These are phyloP conservation scores for Talaromyces sp. DNA, from an alignment of 2,329 filamentous ascomycete species.

Conservation along the genomic window DNA sequence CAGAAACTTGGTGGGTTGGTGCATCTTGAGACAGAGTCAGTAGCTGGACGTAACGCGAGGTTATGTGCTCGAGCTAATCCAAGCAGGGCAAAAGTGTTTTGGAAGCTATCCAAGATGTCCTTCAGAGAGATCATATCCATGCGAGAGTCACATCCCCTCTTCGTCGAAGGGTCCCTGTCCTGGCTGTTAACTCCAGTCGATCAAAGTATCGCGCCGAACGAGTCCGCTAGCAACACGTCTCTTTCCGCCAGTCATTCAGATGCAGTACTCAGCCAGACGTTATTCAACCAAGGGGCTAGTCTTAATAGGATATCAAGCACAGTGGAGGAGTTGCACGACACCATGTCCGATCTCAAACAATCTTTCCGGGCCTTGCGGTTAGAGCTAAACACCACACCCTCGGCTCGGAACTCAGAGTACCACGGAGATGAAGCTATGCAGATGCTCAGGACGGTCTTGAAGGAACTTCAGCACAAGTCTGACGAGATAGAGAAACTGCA, in stretches of 20 bases:
- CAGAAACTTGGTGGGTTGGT: slow-evolving; percentile 37
- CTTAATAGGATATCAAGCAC: slow-evolving; percentile 39
- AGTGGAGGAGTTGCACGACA: slow-evolving; percentile 38
- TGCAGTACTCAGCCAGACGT: slow-evolving; percentile 31
- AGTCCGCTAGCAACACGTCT: slow-evolving; percentile 26
- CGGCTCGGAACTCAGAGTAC: slow-evolving; percentile 24
- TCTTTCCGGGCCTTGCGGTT: slow-evolving; percentile 38
- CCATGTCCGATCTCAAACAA: slow-evolving; percentile 39
- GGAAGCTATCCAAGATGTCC: slow-evolving; percentile 39
- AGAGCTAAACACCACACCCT: slow-evolving; percentile 32
- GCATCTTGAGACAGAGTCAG: slow-evolving; percentile 36
- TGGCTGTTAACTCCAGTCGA: slow-evolving; percentile 26
- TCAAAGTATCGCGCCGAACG: slow-evolving; percentile 19
- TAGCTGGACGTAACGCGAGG: neutral
- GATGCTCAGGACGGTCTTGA: slow-evolving; percentile 38
- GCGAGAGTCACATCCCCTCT: slow-evolving; percentile 35
- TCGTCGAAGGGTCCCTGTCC: slow-evolving; percentile 33
- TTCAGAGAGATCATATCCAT: slow-evolving; percentile 41
- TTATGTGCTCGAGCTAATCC: neutral
- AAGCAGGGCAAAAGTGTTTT: slow-evolving; percentile 37
- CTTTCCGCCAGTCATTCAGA: slow-evolving; percentile 22
- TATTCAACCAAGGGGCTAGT: slow-evolving; percentile 36
- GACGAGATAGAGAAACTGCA: slow-evolving; percentile 39
- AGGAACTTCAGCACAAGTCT: slow-evolving; percentile 37
- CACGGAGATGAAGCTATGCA: slow-evolving; percentile 28